Conservation (phyloP, 495 filamentous ascomycete genomes). For the Friedmanniomyces simplex region DNA sequence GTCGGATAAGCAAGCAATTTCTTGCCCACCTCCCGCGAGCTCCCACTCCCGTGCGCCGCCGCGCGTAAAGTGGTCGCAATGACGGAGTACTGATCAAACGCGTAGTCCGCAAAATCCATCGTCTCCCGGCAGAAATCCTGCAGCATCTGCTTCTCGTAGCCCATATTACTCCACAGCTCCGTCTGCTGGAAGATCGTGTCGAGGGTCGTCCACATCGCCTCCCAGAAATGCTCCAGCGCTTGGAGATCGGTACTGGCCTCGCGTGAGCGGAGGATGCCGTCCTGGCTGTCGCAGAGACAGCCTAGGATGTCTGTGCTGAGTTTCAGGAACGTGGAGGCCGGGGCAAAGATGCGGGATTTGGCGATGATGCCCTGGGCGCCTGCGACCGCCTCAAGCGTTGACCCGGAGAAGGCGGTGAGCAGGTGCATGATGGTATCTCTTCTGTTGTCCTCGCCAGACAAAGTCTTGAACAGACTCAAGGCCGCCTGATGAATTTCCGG, state of each 20-base stretch:
- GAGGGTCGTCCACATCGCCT: slow-evolving; percentile 64
- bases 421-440: slow-evolving; percentile 65
- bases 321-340: slow-evolving; percentile 60
- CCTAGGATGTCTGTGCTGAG: slow-evolving; percentile 66
- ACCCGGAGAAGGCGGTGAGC: slow-evolving; percentile 51
- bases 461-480: slow-evolving; percentile 67
- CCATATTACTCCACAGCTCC: slow-evolving; percentile 62
- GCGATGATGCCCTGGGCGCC: slow-evolving; percentile 50
- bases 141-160: slow-evolving; percentile 62
- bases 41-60: slow-evolving; percentile 33
- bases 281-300: slow-evolving; percentile 68
- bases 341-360: slow-evolving; percentile 50
- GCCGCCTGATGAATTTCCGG: slow-evolving; percentile 60
- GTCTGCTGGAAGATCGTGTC: slow-evolving; percentile 73
- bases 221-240: slow-evolving; percentile 67
- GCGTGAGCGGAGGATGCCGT: slow-evolving; percentile 63
- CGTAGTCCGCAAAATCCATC: slow-evolving; percentile 79
- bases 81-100: slow-evolving; percentile 74
- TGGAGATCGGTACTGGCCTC: slow-evolving; percentile 47
- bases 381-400: slow-evolving; percentile 49
- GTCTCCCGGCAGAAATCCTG: slow-evolving; percentile 85
- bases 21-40: slow-evolving; percentile 26
- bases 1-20: slow-evolving; percentile 52
- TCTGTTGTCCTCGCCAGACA: slow-evolving; percentile 58
- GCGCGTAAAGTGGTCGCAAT: slow-evolving; percentile 54